phyloP scores from a whole-genome alignment of 768 basidiomycete genomes.

The Mycena polygramma region DNA sequence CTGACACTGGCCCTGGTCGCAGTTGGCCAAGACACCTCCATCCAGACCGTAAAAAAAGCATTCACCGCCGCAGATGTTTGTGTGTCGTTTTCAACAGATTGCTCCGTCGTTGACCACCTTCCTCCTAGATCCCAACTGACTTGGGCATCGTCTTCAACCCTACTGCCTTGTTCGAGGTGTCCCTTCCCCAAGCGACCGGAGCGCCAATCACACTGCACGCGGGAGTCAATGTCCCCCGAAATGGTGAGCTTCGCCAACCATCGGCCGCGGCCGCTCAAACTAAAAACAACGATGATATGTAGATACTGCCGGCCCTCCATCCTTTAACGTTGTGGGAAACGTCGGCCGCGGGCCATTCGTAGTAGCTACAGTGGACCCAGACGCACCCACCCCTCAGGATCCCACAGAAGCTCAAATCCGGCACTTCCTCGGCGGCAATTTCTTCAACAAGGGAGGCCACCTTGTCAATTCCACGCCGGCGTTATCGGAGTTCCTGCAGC shows the following conservation, averaged over 20 bases:
- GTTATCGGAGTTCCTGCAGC: conserved; percentile 54
- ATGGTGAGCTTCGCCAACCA: conserved; percentile 9
- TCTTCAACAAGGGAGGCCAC: conserved; percentile 39
- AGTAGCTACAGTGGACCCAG: conserved; percentile 61
- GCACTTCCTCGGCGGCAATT: conserved; percentile 63
- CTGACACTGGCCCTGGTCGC: conserved; percentile 24
- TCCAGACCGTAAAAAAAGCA: conserved; percentile 25
- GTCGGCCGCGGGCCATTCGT: conserved; percentile 57
- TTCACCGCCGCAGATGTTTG: conserved; percentile 29
- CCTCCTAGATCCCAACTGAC: conserved; percentile 41
- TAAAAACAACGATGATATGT: background rate
- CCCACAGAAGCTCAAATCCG: conserved; percentile 58
- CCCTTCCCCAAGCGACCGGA: conserved; percentile 41
- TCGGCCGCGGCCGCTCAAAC: background rate
- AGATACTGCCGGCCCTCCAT: conserved; percentile 56
- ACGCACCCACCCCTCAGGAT: conserved; percentile 62
- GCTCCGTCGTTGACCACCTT: background rate
- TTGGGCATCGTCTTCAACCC: conserved; percentile 42
- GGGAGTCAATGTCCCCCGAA: conserved; percentile 38
- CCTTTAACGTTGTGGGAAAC: conserved; percentile 46
- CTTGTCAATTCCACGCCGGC: conserved; percentile 57
- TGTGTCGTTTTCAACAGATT: too few relatives aligned
- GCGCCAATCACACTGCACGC: conserved; percentile 42
- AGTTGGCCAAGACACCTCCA: conserved; percentile 29
- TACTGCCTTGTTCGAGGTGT: conserved; percentile 43